Base-by-base conservation (phyloP, 805 yeast species). In the Isabelozyma rhagii region DNA sequence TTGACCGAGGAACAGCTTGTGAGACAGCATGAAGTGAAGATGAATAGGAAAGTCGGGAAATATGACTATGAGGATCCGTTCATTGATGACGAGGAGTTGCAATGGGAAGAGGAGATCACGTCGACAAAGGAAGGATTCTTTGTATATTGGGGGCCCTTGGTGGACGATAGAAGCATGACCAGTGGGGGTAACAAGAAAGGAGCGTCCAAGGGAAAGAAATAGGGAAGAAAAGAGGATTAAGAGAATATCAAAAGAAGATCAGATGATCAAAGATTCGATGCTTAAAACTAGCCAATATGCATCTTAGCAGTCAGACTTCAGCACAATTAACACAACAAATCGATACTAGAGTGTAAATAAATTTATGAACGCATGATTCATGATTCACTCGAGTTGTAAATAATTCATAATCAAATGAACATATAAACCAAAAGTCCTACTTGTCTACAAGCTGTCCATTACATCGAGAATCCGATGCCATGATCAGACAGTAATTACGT, bases 61-160 rank as follows among this genome's bases (percentile, higher is more conserved):
- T 94, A 94, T 67, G 99, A 94, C 64, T 75, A 82, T 45, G 84
- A 88, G 52, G 99, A 94, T 67, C 99, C 98, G 2, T 94, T 94
- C 61, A 94, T 94, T 51, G 99, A 94, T 69, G 99, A 94, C 68
- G 81, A 89, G 13, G 99, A 94, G 68, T 72, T 91, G 57, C 80
- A 83, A 50, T 87, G 94, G 87, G 99, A 94, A 68, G 97, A 92
- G 65, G 96, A 88, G 60, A 84, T 96, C 8, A 92, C 93, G 2
- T 84, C 93, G 1, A 91, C 97, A 0, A 87, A 87, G 55, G 98
- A 94, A 61, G 99, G 98, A 1, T 94, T 92, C 64, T 94, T 93
- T 57, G 97, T 94, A 0, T 94, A 84, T 67, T 89, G 91, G 74
- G 99, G 99, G 0, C 96, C 96, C 2, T 71, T 93, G 51, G 83